Evolutionary conservation across 768 basidiomycete species (phyloP).

Genomic region (Serpula lacrymans): DNA sequence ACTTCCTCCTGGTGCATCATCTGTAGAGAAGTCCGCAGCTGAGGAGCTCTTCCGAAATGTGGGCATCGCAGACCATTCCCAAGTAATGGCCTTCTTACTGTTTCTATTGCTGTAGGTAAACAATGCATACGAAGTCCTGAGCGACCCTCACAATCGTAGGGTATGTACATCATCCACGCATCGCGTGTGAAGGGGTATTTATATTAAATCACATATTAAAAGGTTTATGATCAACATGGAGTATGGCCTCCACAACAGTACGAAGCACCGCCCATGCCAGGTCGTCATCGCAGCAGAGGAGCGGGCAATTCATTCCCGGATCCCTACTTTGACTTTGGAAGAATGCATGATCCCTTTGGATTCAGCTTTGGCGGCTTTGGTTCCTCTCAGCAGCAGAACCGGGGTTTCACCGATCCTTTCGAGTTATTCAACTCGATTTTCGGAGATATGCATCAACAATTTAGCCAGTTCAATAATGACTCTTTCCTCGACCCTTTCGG

Average conservation of each 20-base stretch:
- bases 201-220: slow-evolving; percentile 5
- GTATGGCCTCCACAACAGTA: slow-evolving; percentile 63
- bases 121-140: slow-evolving; percentile 76
- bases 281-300: slow-evolving; percentile 12
- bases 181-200: too few species aligned
- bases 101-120: slow-evolving; percentile 58
- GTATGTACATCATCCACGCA: slow-evolving; percentile 26
- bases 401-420: slow-evolving; percentile 70
- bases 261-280: slow-evolving; percentile 4
- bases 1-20: slow-evolving; percentile 50
- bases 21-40: slow-evolving; percentile 53
- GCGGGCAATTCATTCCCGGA: slow-evolving; percentile 14
- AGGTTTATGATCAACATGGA: slow-evolving; percentile 70
- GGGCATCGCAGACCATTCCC: too few species aligned
- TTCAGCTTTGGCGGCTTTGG: slow-evolving; percentile 21
- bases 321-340: slow-evolving; percentile 20
- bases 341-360: slow-evolving; percentile 21
- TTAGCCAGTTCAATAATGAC: slow-evolving; percentile 27
- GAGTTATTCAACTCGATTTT: slow-evolving; percentile 72
- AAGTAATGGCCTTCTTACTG: too few species aligned
- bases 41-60: slow-evolving; percentile 57
- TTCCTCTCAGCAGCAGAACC: slow-evolving; percentile 11
- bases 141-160: slow-evolving; percentile 54
- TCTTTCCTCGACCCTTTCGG: too few species aligned
- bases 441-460: slow-evolving; percentile 40